These are phyloP conservation scores for Cystobasidiaceae sp. DNA, from an alignment of 1,284 basidiomycete genomes.

Conservation along the genomic window DNA sequence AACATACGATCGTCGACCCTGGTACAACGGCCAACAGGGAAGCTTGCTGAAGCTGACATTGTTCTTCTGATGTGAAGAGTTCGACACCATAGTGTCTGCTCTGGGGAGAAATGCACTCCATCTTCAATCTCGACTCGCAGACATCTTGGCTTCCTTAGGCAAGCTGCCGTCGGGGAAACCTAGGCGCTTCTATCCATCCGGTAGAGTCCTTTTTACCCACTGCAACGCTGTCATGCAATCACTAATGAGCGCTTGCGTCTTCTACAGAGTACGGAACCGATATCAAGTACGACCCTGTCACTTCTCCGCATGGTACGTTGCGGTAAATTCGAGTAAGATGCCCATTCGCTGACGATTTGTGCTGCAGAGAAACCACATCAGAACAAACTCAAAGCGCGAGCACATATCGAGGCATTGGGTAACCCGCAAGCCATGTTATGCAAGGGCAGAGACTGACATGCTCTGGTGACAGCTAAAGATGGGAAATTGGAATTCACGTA, in stretches of 20 bases:
- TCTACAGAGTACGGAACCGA: constrained; percentile 32
- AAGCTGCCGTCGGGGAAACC: constrained; percentile 7
- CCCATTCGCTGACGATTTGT: background rate
- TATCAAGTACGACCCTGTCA: constrained; percentile 30
- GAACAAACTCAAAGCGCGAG: constrained; percentile 34
- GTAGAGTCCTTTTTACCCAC: background rate
- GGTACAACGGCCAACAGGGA: background rate
- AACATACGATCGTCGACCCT: background rate
- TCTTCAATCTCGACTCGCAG: constrained; percentile 20
- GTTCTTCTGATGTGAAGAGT: background rate
- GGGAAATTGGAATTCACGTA: constrained; percentile 33
- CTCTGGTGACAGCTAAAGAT: background rate
- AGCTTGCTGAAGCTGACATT: background rate
- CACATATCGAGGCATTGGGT: constrained; percentile 32
- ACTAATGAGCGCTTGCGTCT: no score
- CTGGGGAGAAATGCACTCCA: constrained; percentile 32
- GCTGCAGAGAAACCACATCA: constrained; percentile 32
- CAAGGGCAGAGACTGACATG: background rate
- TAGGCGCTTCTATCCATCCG: constrained; percentile 32
- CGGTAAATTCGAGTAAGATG: background rate
- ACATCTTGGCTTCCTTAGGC: constrained; percentile 24
- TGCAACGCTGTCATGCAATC: background rate
- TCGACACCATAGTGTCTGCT: constrained; percentile 31
- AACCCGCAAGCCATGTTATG: background rate
- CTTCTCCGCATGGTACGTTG: constrained; percentile 29